Conservation (phyloP, 2,329 filamentous ascomycete genomes). For the Trichoderma sp. region DNA sequence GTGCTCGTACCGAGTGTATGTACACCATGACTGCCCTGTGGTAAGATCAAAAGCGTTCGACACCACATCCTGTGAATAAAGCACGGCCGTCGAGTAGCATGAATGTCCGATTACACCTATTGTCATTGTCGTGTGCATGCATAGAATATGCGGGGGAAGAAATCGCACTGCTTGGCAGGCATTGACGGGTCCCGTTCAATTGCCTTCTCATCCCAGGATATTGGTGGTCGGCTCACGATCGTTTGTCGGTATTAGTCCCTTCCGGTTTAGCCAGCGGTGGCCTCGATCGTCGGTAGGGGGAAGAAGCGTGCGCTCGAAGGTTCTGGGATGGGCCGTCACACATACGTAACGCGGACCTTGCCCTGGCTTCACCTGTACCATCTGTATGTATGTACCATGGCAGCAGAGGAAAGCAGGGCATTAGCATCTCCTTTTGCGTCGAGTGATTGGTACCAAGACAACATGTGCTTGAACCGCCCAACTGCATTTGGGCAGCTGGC, state of each 20-base stretch:
- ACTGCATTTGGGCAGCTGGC: constrained; percentile 5
- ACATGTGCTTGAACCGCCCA: neutral
- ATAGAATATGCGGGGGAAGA: constrained; percentile 11
- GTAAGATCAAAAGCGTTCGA: constrained; percentile 1
- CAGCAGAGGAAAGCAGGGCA: neutral
- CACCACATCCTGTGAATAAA: neutral
- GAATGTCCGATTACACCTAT: constrained; percentile 14
- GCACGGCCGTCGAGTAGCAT: neutral
- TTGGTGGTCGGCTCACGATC: constrained; percentile 22
- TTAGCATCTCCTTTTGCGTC: neutral
- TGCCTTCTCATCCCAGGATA: constrained; percentile 17
- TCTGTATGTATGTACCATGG: neutral
- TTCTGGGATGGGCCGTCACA: constrained; percentile 21
- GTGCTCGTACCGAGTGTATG: neutral
- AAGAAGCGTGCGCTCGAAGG: constrained; percentile 3
- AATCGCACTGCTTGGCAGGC: constrained; percentile 11
- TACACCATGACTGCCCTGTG: neutral
- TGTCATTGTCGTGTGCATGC: constrained; percentile 4
- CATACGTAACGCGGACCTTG: constrained; percentile 21
- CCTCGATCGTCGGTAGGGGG: constrained; percentile 16
- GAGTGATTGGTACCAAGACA: constrained; percentile 4
- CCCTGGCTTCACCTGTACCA: neutral
- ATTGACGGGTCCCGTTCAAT: constrained; percentile 4
- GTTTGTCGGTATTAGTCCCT: constrained; percentile 11
- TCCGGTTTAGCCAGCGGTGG: constrained; percentile 15